Evolutionary conservation across 2,329 filamentous ascomycete genomes (phyloP), one percentile per base, ranked within the genome.

Genomic region (Hypoxylon sp.): DNA sequence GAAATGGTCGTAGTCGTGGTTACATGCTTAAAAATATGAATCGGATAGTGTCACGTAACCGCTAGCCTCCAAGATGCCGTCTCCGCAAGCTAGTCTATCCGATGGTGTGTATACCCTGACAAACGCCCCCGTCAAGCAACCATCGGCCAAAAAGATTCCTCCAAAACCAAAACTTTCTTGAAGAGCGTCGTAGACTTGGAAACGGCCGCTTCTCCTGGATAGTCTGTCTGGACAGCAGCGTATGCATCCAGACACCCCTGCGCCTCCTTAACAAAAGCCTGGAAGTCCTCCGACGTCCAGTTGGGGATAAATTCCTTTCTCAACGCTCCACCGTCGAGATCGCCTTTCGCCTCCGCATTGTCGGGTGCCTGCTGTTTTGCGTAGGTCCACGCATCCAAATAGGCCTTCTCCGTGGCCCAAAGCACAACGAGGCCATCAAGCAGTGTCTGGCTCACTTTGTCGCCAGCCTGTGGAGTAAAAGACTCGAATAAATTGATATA

Each of bases 341-440:
- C 85, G n/a, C 67, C 63, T n/a, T 60, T 56, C 17, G 46, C 56
- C 15, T 60, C 55, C 7, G 29, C 46, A 1, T 41, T 55, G 11
- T 55, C 55, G 1, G 63, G 21, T 4, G 31, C 36, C 60, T 77
- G 70, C 3, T 66, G 57, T 55, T 67, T 74, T 3, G 78, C 78
- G 67, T 75, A 79, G 7, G 72, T 74, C 84, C 84, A 87, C 8
- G 83, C 78, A 27, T 80, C 75, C 12, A 86, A 65, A 64, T 87
- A 87, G 52, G 78, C 80, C 35, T 77, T 82, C 71, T 93, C 89
- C 1, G 86, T 90, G n/a, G 83, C 84, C 84, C 87, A 92, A 16
- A 91, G 79, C n/a, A 89, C 78, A 2, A 90, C 79, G 55, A 90
- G 75, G 4, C 85, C 87, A 66, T 91, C 87, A 2, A 91, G 71